Evolutionary conservation across 306 rosid genomes (phyloP), one percentile per base, ranked within the genome.

Genomic region (Castanopsis chinensis): DNA sequence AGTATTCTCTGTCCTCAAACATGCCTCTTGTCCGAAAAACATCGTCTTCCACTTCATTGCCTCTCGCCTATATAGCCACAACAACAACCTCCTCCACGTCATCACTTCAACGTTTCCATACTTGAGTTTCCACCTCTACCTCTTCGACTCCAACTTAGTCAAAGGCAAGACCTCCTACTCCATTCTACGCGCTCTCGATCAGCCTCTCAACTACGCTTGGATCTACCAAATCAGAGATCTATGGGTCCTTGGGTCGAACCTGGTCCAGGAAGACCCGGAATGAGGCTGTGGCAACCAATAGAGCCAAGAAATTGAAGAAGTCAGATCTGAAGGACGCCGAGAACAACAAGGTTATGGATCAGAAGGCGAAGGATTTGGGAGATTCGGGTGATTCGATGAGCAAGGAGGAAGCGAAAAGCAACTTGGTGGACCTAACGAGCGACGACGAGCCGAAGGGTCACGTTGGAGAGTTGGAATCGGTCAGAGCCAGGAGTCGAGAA

Each of bases 341-440:
- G 0, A 49, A 25, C 17, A 76, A 73, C 13, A 65, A 53, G 21
- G 17, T 20, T 56, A 43, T 71, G 41, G 76, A 25, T 15, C 77
- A 72, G 59, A 80, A 73, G 53, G 78, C 21, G 33, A 69, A 49
- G 78, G 60, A 27, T 19, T 55, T 23, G 72, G 84, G 73, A 25
- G 78, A 41, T 28, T 6, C 0, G 43, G 43, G 33, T 32, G 78
- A 68, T 69, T 20, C 13, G 5, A 64, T 84, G 81, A 87, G 92
- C 74, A 93, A 92, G 75, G 97, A 90, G 81, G 93, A 92, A 77
- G 97, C 91, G 2, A 84, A 87, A 53, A 89, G 97, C 45, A 97
- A 91, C 5, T 96, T 88, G 76, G 96, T 88, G 70, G 95, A 94
- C 71, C 76, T 84, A 33, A 64, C 58, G 21, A 87, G 97, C 79